Conservation (phyloP, 2,329 filamentous ascomycete genomes). For the Dryadomyces sulphureus region DNA sequence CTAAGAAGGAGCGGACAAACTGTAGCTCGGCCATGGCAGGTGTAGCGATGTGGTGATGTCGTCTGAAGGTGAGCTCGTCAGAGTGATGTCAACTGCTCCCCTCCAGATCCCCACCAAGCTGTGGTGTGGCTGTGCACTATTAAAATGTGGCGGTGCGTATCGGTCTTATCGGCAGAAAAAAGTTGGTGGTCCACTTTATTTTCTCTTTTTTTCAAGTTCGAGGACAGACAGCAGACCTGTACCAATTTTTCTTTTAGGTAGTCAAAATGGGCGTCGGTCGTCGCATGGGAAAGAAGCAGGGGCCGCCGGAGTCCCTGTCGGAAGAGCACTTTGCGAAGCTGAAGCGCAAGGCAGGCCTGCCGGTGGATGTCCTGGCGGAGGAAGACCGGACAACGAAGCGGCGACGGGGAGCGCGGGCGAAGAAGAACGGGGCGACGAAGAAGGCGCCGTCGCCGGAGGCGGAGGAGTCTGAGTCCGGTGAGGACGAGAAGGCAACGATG, state of each 20-base stretch:
- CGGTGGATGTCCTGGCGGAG: constrained; percentile 37
- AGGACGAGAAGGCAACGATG: constrained; percentile 17
- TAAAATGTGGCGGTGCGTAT: constrained; percentile 5
- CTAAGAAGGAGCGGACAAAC: constrained; percentile 75
- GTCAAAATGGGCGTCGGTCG: constrained; percentile 67
- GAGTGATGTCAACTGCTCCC: no score
- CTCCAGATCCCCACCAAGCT: not conserved
- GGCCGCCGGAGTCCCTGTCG: constrained; percentile 66
- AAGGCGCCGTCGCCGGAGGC: constrained; percentile 15
- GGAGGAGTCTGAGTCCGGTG: constrained; percentile 11
- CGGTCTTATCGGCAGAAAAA: constrained; percentile 10
- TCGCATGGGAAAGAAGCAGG: constrained; percentile 85
- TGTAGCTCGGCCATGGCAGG: constrained; percentile 61
- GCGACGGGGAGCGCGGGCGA: constrained; percentile 20
- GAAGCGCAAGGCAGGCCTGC: constrained; percentile 72
- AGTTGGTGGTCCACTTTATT: not conserved
- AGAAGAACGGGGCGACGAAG: constrained; percentile 12
- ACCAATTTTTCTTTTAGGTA: not conserved
- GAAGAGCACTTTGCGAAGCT: constrained; percentile 62
- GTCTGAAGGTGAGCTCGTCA: not conserved
- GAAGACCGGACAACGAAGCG: constrained; percentile 45
- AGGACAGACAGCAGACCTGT: constrained; percentile 13
- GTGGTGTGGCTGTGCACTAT: no score
- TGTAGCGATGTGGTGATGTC: not conserved
- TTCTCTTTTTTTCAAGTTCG: not conserved